Base-by-base conservation (phyloP, 2,329 filamentous ascomycete species). In the Bipolaris sorokiniana region DNA sequence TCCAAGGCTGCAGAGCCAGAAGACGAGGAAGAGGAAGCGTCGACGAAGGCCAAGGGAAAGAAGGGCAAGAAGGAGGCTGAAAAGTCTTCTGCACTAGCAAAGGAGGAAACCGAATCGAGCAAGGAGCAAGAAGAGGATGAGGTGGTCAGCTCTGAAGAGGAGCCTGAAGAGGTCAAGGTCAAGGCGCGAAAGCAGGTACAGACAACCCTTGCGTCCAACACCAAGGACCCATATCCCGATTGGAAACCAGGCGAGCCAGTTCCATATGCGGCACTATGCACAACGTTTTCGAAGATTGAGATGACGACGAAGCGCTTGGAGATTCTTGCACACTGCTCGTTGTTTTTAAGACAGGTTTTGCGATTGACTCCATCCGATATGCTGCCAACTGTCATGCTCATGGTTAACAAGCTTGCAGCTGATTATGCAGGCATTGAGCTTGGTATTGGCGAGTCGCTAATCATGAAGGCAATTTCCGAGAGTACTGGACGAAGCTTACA, bases 401-500 rank as follows among this genome's bases (percentile, higher is more conserved):
- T 99, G 95, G 91, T 97, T 76, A 97, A 97, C 79, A 98, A 98
- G 76, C 86, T 99, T 23, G 95, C 95, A 2, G 94, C 95, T 3
- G 95, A 99, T 72, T 99, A 97, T 75, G 90, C 93, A 41, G 95
- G 95, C 18, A 93, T 99, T 61, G 95, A 99, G 77, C 84, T 99
- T 28, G 95, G 95, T n/a, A 99, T 99, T 67, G 95, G 95, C 54
- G 95, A 99, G 78, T 98, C 94, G 0, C 79, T 99, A 26, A 97
- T 99, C 69, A 98, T 98, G 93, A 99, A 98, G 76, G 91, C 95
- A 5, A 96, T 99, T 70, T 94, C 94, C 10, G 94, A 98, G 79
- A 90, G 89, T 28, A 99, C 95, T 0, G 95, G 95, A 9, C 88
- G 95, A 59, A 96, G 88, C 69, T 78, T 97, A 45, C 84, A 89